Evolutionary conservation across 495 filamentous ascomycete genomes (phyloP).

Genomic region (Aspergillus mulundensis): DNA sequence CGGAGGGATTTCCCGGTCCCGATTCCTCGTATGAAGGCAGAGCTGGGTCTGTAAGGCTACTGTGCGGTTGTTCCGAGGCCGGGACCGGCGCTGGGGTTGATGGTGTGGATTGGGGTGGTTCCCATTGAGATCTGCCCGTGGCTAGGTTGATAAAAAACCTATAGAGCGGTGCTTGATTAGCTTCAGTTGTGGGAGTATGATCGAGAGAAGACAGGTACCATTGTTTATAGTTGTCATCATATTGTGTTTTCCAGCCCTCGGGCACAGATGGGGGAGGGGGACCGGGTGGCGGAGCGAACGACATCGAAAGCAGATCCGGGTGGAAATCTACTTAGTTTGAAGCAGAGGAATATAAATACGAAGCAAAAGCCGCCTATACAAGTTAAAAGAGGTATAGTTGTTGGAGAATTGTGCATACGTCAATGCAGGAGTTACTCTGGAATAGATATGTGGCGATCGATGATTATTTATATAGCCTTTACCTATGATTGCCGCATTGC

Average conservation of each 20-base stretch:
- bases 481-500: conserved; percentile 2
- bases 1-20: conserved; percentile 31
- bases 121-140: conserved; percentile 87
- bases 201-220: conserved; percentile 47
- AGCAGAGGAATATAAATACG: neutral
- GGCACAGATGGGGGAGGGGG: conserved; percentile 86
- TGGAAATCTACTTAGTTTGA: neutral
- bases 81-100: neutral
- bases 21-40: conserved; percentile 63
- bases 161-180: conserved; percentile 7
- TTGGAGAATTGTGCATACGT: neutral
- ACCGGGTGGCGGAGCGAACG: conserved; percentile 64
- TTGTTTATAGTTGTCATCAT: conserved; percentile 70
- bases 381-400: neutral
- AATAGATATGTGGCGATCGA: neutral
- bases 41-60: conserved; percentile 12
- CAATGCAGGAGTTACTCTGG: neutral
- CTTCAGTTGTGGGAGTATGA: neutral
- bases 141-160: conserved; percentile 88
- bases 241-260: conserved; percentile 82
- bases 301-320: conserved; percentile 19
- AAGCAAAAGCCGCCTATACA: neutral
- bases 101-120: conserved; percentile 46
- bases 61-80: neutral
- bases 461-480: neutral